These are phyloP conservation scores for Rhodomyrtus psidioides DNA, from an alignment of 441 rosid species.

Conservation along the genomic window DNA sequence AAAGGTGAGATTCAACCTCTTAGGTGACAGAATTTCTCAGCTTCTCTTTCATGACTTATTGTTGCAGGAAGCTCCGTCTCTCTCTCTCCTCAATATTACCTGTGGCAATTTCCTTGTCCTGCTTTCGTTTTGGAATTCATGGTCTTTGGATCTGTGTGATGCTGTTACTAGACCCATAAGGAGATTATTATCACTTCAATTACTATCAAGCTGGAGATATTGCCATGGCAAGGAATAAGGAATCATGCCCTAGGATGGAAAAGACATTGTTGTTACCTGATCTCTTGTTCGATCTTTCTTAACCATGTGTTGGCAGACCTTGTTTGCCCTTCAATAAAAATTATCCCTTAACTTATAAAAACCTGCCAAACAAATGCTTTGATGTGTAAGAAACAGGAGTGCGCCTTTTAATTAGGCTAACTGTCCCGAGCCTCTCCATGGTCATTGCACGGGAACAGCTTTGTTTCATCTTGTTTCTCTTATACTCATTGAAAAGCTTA, in stretches of 20 bases:
- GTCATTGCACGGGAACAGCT: background rate
- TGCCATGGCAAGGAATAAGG: background rate
- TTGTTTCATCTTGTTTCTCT: background rate
- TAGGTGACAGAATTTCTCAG: background rate
- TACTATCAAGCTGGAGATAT: background rate
- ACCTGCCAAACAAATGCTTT: background rate
- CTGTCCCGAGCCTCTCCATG: background rate
- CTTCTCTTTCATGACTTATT: background rate
- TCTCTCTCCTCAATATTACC: background rate
- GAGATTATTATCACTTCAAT: background rate
- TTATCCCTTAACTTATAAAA: background rate
- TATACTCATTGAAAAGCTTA: background rate
- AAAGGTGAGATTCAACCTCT: constrained; percentile 32
- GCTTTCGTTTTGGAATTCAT: background rate
- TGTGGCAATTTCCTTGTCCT: background rate
- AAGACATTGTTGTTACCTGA: background rate
- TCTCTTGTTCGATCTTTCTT: background rate
- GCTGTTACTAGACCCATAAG: background rate
- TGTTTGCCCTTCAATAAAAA: background rate
- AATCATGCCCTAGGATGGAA: background rate
- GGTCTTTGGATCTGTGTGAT: background rate
- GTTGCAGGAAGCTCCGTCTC: background rate
- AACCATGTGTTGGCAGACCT: background rate
- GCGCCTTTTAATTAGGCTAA: background rate
- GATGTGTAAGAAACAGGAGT: background rate